Conservation (phyloP, 2,329 filamentous ascomycete species). For the Aschersonia sp. region DNA sequence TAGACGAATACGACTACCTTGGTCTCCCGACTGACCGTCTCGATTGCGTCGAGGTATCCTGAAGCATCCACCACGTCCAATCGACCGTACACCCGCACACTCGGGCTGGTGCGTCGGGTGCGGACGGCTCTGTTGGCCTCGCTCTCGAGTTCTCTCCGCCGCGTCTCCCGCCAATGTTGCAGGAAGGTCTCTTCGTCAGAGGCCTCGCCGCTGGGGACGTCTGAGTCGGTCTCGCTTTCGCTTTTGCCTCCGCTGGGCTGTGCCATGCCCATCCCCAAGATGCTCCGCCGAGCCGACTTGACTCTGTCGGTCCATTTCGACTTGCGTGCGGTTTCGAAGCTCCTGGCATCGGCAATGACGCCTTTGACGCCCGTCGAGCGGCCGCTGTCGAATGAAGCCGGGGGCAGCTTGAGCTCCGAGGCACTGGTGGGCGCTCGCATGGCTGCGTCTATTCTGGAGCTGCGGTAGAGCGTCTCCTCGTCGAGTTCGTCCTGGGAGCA, state of each 20-base stretch:
- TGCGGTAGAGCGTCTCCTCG: conserved; percentile 40
- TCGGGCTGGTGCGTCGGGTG: conserved; percentile 60
- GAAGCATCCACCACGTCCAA: conserved; percentile 76
- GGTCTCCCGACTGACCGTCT: conserved; percentile 70
- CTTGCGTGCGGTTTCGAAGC: conserved; percentile 54
- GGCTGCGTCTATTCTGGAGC: conserved; percentile 43
- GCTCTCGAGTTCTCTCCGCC: conserved; percentile 62
- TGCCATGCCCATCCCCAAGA: conserved; percentile 26
- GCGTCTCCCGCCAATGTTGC: conserved; percentile 67
- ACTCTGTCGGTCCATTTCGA: conserved; percentile 38
- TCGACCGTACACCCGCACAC: conserved; percentile 61
- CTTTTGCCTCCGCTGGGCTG: conserved; percentile 11
- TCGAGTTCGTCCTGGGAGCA: conserved; percentile 36
- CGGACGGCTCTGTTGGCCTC: conserved; percentile 39
- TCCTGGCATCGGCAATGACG: conserved; percentile 71
- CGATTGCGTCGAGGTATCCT: conserved; percentile 91
- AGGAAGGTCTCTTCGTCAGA: conserved; percentile 71
- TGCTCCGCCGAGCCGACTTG: conserved; percentile 36
- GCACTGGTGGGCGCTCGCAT: conserved; percentile 48
- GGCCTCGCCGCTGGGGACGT: conserved; percentile 28
- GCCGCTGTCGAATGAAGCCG: conserved; percentile 48
- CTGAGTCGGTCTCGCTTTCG: conserved; percentile 32
- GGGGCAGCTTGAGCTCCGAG: conserved; percentile 43
- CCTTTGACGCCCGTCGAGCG: conserved; percentile 72
- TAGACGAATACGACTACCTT: conserved; percentile 89